Conservation (phyloP, 2,329 filamentous ascomycete species). For the Exserohilum turcica region DNA sequence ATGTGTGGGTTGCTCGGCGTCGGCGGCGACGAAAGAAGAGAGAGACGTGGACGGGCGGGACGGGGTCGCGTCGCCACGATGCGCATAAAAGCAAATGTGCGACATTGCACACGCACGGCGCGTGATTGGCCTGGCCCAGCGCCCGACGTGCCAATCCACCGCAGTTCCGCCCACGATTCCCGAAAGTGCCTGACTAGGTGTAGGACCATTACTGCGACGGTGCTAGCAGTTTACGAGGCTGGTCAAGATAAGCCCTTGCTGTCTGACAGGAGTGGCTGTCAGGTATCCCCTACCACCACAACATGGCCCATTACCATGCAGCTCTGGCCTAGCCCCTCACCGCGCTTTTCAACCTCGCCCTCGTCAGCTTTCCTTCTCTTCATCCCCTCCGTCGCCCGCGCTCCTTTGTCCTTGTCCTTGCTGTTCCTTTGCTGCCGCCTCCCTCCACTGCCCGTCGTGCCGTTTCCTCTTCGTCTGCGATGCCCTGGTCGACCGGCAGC, state of each 20-base stretch:
- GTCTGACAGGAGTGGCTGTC: slow-evolving; percentile 1
- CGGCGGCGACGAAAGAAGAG: no score
- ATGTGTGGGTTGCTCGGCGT: no score
- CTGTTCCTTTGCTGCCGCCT: not conserved
- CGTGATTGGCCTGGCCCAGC: not conserved
- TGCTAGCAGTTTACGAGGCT: not conserved
- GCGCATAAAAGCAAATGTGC: slow-evolving; percentile 1
- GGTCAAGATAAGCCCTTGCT: slow-evolving; percentile 4
- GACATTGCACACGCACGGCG: not conserved
- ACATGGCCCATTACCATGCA: slow-evolving; percentile 5
- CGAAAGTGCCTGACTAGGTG: no score
- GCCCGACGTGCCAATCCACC: not conserved
- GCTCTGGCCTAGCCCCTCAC: slow-evolving; percentile 11
- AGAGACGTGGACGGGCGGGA: not conserved
- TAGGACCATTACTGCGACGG: no score
- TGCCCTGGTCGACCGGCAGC: not conserved
- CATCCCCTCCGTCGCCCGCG: not conserved
- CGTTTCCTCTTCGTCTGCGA: slow-evolving; percentile 2
- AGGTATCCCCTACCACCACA: not conserved
- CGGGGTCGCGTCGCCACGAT: no score
- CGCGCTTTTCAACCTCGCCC: not conserved
- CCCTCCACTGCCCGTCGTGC: not conserved
- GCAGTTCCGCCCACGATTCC: not conserved
- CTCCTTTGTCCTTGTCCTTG: not conserved
- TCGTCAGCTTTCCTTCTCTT: slow-evolving; percentile 2